Percentiles rank a stretch among this genome's conserved stretches.
Conservation (phyloP, 2,329 filamentous ascomycete genomes). For the Ophiocordyceps robertsii region DNA sequence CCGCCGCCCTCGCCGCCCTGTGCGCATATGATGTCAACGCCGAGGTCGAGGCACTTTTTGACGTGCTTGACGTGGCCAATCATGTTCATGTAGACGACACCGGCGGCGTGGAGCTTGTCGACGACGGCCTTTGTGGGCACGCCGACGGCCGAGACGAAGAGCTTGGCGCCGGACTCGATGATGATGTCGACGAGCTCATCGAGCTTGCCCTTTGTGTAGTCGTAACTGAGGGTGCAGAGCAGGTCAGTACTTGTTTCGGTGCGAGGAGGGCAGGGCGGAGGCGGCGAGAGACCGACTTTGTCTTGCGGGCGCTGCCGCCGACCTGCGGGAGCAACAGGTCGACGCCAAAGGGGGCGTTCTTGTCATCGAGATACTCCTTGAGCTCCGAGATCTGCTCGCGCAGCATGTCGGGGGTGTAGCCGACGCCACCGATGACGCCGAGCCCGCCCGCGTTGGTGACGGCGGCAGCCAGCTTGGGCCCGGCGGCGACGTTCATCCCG, state of each 20-base stretch:
- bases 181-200: constrained; percentile 80
- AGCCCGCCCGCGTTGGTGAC: constrained; percentile 95
- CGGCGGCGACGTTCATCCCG: constrained; percentile 98
- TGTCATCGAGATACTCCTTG: constrained; percentile 75
- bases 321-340: constrained; percentile 91
- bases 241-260: too few species aligned
- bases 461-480: constrained; percentile 88
- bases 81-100: constrained; percentile 99
- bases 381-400: constrained; percentile 88
- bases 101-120: constrained; percentile 74
- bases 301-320: constrained; percentile 86
- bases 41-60: constrained; percentile 83
- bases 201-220: constrained; percentile 99
- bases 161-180: constrained; percentile 78
- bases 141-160: constrained; percentile 95
- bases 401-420: constrained; percentile 96
- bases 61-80: constrained; percentile 99
- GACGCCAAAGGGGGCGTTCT: constrained; percentile 91
- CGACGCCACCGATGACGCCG: constrained; percentile 89
- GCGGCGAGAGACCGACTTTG: constrained; percentile 44
- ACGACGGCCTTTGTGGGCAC: constrained; percentile 82
- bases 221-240: constrained; percentile 51
- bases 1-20: constrained; percentile 97
- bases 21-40: constrained; percentile 93
- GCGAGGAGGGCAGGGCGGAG: too few species aligned